Conservation (phyloP, 257 asterid genomes). For the Nicotiana sylvestris region DNA sequence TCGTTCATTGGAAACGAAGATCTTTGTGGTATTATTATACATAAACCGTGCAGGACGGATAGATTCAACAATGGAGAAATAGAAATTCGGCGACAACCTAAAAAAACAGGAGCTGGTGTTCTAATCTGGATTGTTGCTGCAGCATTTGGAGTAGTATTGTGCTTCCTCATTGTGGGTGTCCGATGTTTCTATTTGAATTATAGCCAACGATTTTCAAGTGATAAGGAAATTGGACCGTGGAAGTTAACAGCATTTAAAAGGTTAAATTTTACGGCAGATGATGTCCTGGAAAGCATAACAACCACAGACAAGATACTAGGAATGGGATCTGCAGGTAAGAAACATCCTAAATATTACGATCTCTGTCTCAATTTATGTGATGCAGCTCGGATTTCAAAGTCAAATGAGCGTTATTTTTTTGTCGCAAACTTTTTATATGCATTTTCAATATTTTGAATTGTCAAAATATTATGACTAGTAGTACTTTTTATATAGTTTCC, state of each 20-base stretch:
- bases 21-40: slow-evolving; percentile 58
- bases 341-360: no score
- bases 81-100: slow-evolving; percentile 36
- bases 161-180: slow-evolving; percentile 46
- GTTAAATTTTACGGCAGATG: slow-evolving; percentile 69
- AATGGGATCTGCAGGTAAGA: slow-evolving; percentile 62
- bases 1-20: slow-evolving; percentile 77
- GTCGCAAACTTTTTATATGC: no score
- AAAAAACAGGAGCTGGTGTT: slow-evolving; percentile 53
- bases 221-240: slow-evolving; percentile 64
- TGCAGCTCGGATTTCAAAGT: no score
- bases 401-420: no score
- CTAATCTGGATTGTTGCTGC: slow-evolving; percentile 75
- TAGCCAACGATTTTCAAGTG: slow-evolving; percentile 31
- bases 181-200: slow-evolving; percentile 52
- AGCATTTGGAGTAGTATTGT: slow-evolving; percentile 61
- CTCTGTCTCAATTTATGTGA: no score
- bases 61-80: slow-evolving; percentile 19
- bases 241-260: slow-evolving; percentile 81
- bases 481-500: no score
- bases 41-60: slow-evolving; percentile 46
- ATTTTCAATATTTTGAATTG: no score
- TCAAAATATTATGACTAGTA: no score
- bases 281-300: slow-evolving; percentile 56
- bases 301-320: slow-evolving; percentile 61